Evolutionary conservation across 805 yeast species (phyloP), one percentile per base, ranked within the genome.

Genomic region (Blastobotrys chiropterorum): DNA sequence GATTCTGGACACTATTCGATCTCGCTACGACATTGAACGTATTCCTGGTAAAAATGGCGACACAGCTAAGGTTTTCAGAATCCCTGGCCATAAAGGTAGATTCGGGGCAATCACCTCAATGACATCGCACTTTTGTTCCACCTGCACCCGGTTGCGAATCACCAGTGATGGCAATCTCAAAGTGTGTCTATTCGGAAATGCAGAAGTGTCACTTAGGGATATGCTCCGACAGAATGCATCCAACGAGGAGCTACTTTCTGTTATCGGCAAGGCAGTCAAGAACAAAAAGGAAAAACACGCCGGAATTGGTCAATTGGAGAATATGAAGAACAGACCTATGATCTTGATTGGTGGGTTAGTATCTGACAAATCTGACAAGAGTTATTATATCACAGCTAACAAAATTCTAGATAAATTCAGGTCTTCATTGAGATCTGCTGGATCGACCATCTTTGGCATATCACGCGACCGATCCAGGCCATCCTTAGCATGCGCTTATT

Each of bases 81-180:
- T 75, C n/a, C 71, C 72, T 0, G 75, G 72, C 2, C 73, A 72
- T 55, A 50, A 59, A 34, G 82, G 82, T 1, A 61, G 65, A 16
- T 58, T 78, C 16, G 82, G 82, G 1, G 78, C 78, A 57, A 78
- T 78, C 50, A 73, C 81, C 0, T 78, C 82, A 1, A 78, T 78
- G 82, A 78, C 82, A 5, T 69, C 73, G 30, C 73, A 75, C 58
- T 78, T 78, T 57, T 78, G 82, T 57, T 65, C 74, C 0, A 69
- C 77, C 15, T 78, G 82, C 56, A 78, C 78, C n/a, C 64, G 82
- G 30, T 62, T 78, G 30, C 63, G 82, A 38, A 65, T 78, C 19
- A 78, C 83, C 1, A 67, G 74, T 17, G 82, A 78, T 60, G 82
- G 82, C 0, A 78, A 77, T 54, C 63, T 78, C 51, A 78, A 78